phyloP scores from a whole-genome alignment of 768 basidiomycete genomes.

The Tephrocybe sp. region DNA sequence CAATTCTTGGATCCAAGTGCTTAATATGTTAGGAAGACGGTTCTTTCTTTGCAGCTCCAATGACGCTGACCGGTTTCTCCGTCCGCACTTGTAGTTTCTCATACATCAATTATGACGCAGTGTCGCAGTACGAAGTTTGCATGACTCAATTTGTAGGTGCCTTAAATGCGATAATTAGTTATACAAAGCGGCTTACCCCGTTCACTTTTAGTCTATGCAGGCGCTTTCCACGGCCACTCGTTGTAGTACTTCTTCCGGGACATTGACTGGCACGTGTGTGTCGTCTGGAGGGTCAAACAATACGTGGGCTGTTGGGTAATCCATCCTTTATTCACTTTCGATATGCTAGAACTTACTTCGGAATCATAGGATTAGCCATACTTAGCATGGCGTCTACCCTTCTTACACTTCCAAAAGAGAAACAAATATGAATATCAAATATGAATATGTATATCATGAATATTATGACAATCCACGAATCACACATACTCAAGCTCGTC shows the following conservation, averaged over 20 bases:
- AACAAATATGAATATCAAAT: too few relatives aligned
- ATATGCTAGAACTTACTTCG: not conserved
- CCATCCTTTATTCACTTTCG: not conserved
- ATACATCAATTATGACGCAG: conserved; percentile 3
- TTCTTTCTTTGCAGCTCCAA: not conserved
- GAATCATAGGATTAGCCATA: too few relatives aligned
- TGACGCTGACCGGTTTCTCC: not conserved
- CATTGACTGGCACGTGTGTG: not conserved
- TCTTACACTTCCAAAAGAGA: too few relatives aligned
- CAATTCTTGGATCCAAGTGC: not conserved
- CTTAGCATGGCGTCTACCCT: too few relatives aligned
- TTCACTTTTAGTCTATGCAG: conserved; percentile 1
- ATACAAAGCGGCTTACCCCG: too few relatives aligned
- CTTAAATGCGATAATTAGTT: too few relatives aligned
- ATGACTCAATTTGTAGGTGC: not conserved
- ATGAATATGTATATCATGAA: too few relatives aligned
- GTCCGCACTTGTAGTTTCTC: conserved; percentile 2
- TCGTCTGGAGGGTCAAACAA: not conserved
- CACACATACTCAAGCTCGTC: conserved; percentile 6
- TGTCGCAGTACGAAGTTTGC: not conserved
- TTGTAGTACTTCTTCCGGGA: not conserved
- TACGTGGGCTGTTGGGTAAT: conserved; percentile 6
- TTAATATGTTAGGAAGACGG: not conserved
- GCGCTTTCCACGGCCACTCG: not conserved
- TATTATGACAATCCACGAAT: too few relatives aligned